Evolutionary conservation across 2,329 filamentous ascomycete species (phyloP).

Genomic region (Aspergillus arachidicola): DNA sequence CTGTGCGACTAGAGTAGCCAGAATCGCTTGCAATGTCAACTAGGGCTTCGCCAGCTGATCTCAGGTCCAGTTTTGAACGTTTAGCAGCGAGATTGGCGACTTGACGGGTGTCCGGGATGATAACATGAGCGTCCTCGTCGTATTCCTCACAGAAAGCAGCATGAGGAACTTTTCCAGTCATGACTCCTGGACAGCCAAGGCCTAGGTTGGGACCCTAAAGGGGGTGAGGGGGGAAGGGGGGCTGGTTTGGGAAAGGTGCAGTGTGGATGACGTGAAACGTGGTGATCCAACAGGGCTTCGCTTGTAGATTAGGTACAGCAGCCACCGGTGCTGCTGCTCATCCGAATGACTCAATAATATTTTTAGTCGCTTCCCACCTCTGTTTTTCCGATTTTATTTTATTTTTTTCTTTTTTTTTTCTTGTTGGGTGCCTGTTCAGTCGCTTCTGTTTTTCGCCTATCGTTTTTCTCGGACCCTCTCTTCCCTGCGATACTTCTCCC

Average conservation of each 20-base stretch:
- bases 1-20: constrained; percentile 63
- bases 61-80: constrained; percentile 48
- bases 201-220: constrained; percentile 30
- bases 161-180: constrained; percentile 43
- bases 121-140: constrained; percentile 47
- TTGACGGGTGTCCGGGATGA: constrained; percentile 50
- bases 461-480: constrained; percentile 7
- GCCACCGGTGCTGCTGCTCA: constrained; percentile 24
- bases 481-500: constrained; percentile 7
- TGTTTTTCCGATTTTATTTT: constrained; percentile 5
- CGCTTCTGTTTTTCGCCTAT: constrained; percentile 6
- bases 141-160: constrained; percentile 52
- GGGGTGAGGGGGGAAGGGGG: constrained; percentile 18
- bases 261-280: constrained; percentile 33
- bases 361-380: constrained; percentile 8
- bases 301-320: constrained; percentile 24
- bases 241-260: constrained; percentile 24
- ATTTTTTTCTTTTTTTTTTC: constrained; percentile 8
- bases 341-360: constrained; percentile 24
- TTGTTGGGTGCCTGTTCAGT: constrained; percentile 7
- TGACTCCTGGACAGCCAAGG: constrained; percentile 35
- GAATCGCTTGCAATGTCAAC: constrained; percentile 61
- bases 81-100: constrained; percentile 55
- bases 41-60: constrained; percentile 36
- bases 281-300: constrained; percentile 29